Evolutionary conservation across 1,139 yeast species (phyloP).

Genomic region (Candida glucosophila): DNA sequence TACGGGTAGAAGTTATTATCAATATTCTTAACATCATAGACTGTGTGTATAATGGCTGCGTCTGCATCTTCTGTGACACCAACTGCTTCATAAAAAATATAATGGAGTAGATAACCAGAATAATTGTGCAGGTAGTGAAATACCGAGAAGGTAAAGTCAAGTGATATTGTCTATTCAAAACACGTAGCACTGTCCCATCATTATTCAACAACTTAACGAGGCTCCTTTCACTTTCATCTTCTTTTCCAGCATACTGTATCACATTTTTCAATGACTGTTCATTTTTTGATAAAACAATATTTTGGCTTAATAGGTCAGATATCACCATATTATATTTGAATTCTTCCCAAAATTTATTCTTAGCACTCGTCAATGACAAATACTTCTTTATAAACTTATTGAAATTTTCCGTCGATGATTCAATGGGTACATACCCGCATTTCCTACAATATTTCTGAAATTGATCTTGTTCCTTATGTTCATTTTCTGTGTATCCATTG

Average conservation of each 20-base stretch:
- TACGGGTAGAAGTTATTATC: slow-evolving; percentile 21
- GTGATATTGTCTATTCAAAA: slow-evolving; percentile 10
- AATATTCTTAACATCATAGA: slow-evolving; percentile 29
- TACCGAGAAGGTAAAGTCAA: slow-evolving; percentile 2
- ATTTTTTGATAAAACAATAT: slow-evolving; percentile 36
- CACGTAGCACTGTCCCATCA: slow-evolving; percentile 12
- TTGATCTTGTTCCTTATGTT: slow-evolving; percentile 2
- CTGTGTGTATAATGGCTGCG: too few species aligned
- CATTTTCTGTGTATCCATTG: slow-evolving; percentile 4
- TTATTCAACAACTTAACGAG: slow-evolving; percentile 8
- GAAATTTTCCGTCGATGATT: slow-evolving; percentile 16
- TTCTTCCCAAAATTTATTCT: slow-evolving; percentile 28
- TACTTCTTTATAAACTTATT: slow-evolving; percentile 21
- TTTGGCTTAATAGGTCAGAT: slow-evolving; percentile 34
- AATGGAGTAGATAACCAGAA: slow-evolving; percentile 14
- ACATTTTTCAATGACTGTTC: slow-evolving; percentile 22
- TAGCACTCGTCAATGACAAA: slow-evolving; percentile 11
- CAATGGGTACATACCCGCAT: slow-evolving; percentile 1
- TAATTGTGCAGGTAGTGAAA: slow-evolving; percentile 7
- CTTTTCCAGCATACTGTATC: slow-evolving; percentile 1
- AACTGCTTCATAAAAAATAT: slow-evolving; percentile 17
- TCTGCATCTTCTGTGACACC: slow-evolving; percentile 3
- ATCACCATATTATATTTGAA: slow-evolving; percentile 34
- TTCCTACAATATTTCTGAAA: slow-evolving; percentile 4
- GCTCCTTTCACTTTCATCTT: background rate